Conservation (phyloP, 75 land plant genomes). For the Selaginella moellendorffii region DNA sequence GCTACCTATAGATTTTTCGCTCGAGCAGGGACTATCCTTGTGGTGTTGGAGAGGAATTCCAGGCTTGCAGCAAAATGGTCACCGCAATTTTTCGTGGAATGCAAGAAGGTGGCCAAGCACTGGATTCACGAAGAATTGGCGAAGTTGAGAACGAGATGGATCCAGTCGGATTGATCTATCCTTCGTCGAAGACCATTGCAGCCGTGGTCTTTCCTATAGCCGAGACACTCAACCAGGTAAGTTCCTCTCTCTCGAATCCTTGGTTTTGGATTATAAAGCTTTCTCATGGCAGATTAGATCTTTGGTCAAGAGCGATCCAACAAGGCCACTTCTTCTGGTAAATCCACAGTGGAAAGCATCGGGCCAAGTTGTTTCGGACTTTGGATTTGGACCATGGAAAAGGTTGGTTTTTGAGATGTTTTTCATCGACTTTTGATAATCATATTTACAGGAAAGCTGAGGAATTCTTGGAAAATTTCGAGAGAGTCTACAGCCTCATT, state of each 20-base stretch:
- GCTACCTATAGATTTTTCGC: not conserved
- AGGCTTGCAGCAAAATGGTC: conserved; percentile 29
- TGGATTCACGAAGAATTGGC: conserved; percentile 28
- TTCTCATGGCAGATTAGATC: conserved; percentile 22
- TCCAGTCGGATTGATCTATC: conserved; percentile 35
- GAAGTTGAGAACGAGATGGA: conserved; percentile 40
- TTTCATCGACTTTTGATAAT: not conserved
- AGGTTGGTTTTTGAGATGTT: conserved; percentile 19
- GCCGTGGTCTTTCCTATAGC: conserved; percentile 42
- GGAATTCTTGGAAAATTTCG: conserved; percentile 30
- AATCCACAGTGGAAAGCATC: conserved; percentile 43
- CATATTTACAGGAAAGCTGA: conserved; percentile 32
- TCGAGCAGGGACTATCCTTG: conserved; percentile 38
- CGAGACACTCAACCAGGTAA: conserved; percentile 39
- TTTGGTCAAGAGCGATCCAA: conserved; percentile 24
- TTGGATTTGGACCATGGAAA: conserved; percentile 46
- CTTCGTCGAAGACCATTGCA: conserved; percentile 32
- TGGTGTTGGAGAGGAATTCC: conserved; percentile 34
- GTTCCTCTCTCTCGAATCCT: not conserved
- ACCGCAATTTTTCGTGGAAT: conserved; percentile 18
- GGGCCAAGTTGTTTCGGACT: conserved; percentile 46
- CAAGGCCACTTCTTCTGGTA: conserved; percentile 25
- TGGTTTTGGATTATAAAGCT: not conserved
- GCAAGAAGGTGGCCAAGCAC: conserved; percentile 8
- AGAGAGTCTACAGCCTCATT: conserved; percentile 26